phyloP scores from a whole-genome alignment of 2,329 filamentous ascomycete species.

The Beauveria medogensis region DNA sequence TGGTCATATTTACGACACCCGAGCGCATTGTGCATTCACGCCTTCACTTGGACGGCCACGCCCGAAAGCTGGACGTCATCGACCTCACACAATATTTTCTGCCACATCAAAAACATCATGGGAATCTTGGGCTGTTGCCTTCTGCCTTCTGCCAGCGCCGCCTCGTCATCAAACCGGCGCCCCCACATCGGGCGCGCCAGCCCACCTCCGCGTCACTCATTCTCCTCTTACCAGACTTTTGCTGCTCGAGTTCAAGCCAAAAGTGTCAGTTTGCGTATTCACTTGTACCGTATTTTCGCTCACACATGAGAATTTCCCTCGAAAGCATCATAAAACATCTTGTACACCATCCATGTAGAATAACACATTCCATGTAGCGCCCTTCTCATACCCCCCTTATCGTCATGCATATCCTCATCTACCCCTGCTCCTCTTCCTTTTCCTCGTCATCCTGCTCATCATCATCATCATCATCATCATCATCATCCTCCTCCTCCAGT shows the following conservation, averaged over 20 bases:
- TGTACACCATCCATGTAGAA: neutral
- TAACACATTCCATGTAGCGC: neutral
- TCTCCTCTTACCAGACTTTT: too few relatives aligned
- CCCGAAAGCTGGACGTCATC: too few relatives aligned
- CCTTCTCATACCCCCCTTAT: neutral
- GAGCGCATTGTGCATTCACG: too few relatives aligned
- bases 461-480: neutral
- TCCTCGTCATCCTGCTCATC: slow-evolving; percentile 7
- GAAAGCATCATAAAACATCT: neutral
- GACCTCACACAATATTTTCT: too few relatives aligned
- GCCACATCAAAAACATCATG: too few relatives aligned
- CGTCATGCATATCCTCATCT: neutral
- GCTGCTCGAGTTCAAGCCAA: neutral
- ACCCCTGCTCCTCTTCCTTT: slow-evolving; percentile 11
- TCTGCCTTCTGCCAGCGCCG: too few relatives aligned
- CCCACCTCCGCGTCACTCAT: neutral
- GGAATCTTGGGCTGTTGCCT: too few relatives aligned
- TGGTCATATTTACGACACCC: too few relatives aligned
- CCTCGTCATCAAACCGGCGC: too few relatives aligned
- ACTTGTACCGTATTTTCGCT: neutral
- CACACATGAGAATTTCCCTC: neutral
- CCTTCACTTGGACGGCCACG: too few relatives aligned
- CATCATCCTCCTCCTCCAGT: slow-evolving; percentile 21
- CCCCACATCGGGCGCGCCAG: neutral
- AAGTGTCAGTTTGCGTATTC: too few relatives aligned